Evolutionary conservation across 2,329 filamentous ascomycete species (phyloP), one percentile per base, ranked within the genome.

Genomic region (Penicillium sp.): DNA sequence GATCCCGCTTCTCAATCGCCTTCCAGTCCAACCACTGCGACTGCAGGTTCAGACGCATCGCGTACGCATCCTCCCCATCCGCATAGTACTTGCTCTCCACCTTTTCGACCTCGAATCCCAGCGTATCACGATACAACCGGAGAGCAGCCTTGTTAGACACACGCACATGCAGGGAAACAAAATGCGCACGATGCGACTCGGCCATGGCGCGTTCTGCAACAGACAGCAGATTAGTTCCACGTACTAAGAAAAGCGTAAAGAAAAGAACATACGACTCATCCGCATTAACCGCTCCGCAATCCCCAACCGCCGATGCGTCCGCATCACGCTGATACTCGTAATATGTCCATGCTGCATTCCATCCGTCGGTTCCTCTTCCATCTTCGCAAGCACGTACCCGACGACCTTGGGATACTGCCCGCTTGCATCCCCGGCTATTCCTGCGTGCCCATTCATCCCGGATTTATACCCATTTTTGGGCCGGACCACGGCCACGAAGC

Each of bases 301-400:
- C 0, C 92, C 92, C 42, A 98, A 66, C 37, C 90, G 71, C 42
- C 92, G 73, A 68, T 98, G 92, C 51, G 92, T 98, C 50, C 92
- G 76, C 92, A 96, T 98, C 29, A 98, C 92, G 58, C 82, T 89
- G 59, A 98, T 67, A 53, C 83, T 89, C 30, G 92, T 98, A 60
- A 98, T 96, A 70, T 98, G 92, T 11, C 92, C 92, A 68, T 96
- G 92, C 54, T 83, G 85, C 27, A 95, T 72, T 41, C 89, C 89
- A 64, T 96, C 90, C 43, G 82, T 62, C 6, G 92, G 90, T 66
- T 96, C 92, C 72, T 98, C 92, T 68, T 98, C 92, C 89, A 98
- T 98, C 76, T 98, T 98, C 35, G 92, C 92, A 16, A 98, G 80
- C n/a, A 98, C 92, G 63, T 98, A 98, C 55, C 92, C 92, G 15